These are phyloP conservation scores for Mycena pura DNA, from an alignment of 768 basidiomycete genomes.

Conservation along the genomic window DNA sequence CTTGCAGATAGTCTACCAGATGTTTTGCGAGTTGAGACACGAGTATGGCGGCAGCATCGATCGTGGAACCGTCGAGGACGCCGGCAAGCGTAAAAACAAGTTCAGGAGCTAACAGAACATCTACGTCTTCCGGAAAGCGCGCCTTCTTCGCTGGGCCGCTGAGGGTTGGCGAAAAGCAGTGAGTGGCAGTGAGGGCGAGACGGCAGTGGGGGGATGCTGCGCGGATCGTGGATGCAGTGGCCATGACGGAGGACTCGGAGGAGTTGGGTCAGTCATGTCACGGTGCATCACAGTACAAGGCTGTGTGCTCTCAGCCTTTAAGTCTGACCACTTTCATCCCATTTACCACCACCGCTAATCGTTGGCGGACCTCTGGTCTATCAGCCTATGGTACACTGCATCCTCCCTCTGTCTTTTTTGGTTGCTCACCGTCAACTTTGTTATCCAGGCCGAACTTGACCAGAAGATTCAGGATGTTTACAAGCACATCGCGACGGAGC, in stretches of 20 bases:
- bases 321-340: conserved; percentile 3
- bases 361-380: conserved; percentile 18
- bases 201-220: conserved; percentile 50
- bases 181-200: conserved; percentile 52
- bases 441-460: conserved; percentile 72
- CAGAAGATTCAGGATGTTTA: conserved; percentile 93
- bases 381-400: conserved; percentile 26
- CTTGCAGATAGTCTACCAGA: conserved; percentile 56
- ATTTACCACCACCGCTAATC: conserved; percentile 17
- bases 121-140: conserved; percentile 48
- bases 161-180: conserved; percentile 29
- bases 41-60: conserved; percentile 48
- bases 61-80: conserved; percentile 49
- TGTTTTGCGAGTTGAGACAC: conserved; percentile 58
- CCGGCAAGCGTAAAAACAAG: conserved; percentile 63
- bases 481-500: conserved; percentile 90
- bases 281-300: not conserved
- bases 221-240: conserved; percentile 28
- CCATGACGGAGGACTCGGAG: not conserved
- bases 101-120: conserved; percentile 57
- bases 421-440: conserved; percentile 8
- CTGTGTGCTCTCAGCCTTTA: conserved; percentile 4
- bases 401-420: conserved; percentile 7
- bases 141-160: not conserved
- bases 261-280: not conserved